Evolutionary conservation across 2,329 filamentous ascomycete genomes (phyloP), one percentile per base, ranked within the genome.

Genomic region (Aspergillus piperis): DNA sequence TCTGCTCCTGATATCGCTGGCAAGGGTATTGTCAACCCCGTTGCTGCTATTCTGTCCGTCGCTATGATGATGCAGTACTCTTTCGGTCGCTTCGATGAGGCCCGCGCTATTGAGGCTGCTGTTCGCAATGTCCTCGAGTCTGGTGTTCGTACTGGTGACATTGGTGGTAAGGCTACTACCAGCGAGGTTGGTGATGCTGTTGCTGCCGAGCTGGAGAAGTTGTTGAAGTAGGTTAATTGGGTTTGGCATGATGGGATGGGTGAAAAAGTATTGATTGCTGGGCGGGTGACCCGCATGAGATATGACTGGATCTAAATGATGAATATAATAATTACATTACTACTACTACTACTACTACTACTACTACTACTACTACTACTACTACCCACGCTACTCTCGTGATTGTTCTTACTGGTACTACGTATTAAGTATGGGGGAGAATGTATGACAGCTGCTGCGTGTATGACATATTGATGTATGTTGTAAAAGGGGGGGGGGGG

Each of bases 31-130:
- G 92, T 96, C 71, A 96, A 96, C 83, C 94, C 94, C 36, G 84
- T 98, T 62, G 94, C 93, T 54, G 93, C 92, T 57, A 92, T 98
- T 65, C 86, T 98, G 47, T 96, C 92, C 11, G 85, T 96, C 13
- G 92, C 92, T 71, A 96, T 98, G 92, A 91, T 99, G 89, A 85
- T 97, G 71, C 89, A 92, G 73, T 98, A 97, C 83, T 96, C 92
- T 13, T 86, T 98, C 61, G 87, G 88, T 71, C 86, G 93, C 66
- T 87, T 90, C 30, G 83, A 86, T 54, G 89, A 97, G 77, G 90
- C 93, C 36, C 84, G 86, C 62, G 86, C 88, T 53, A 86, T 97
- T 64, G 92, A 97, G 80, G 84, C 88, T 62, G 92, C 93, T 3
- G 92, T 96, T 54, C 85, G 86, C 73, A 86, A 84, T 58, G 89